A percentile compares a stretch with the other conserved stretches of the same genome.
Conservation (phyloP, 176 grass and related monocot species). For the Ensete ventricosum region DNA sequence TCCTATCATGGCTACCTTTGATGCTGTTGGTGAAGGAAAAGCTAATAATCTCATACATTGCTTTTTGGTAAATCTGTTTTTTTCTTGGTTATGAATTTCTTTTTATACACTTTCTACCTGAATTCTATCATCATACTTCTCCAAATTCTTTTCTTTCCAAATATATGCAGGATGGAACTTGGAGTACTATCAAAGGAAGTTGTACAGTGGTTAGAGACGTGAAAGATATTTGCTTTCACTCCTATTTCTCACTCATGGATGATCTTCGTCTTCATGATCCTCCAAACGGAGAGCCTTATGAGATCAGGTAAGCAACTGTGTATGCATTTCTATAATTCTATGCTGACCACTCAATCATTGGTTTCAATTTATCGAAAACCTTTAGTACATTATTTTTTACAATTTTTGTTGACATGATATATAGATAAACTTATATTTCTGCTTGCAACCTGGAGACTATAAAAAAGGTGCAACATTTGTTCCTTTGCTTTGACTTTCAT, state of each 20-base stretch:
- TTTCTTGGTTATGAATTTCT: slow-evolving; percentile 2
- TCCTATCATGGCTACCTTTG: slow-evolving; percentile 74
- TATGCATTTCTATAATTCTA: slow-evolving; percentile 12
- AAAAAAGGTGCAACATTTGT: too few relatives aligned
- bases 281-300: slow-evolving; percentile 48
- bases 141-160: not conserved
- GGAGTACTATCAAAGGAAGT: slow-evolving; percentile 65
- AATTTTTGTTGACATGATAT: not conserved
- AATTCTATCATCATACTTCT: slow-evolving; percentile 3
- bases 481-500: too few relatives aligned
- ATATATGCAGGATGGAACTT: slow-evolving; percentile 77
- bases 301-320: slow-evolving; percentile 55
- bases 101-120: slow-evolving; percentile 18
- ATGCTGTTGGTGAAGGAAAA: slow-evolving; percentile 91
- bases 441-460: not conserved
- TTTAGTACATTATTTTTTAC: not conserved
- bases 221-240: slow-evolving; percentile 77
- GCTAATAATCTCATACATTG: slow-evolving; percentile 64
- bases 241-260: slow-evolving; percentile 86
- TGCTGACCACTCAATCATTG: not conserved
- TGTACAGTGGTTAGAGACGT: slow-evolving; percentile 77
- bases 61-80: slow-evolving; percentile 55
- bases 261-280: slow-evolving; percentile 56
- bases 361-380: not conserved
- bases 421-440: not conserved